phyloP scores from a whole-genome alignment of 805 yeast species.

The Wickerhamiella kurtzmanii region DNA sequence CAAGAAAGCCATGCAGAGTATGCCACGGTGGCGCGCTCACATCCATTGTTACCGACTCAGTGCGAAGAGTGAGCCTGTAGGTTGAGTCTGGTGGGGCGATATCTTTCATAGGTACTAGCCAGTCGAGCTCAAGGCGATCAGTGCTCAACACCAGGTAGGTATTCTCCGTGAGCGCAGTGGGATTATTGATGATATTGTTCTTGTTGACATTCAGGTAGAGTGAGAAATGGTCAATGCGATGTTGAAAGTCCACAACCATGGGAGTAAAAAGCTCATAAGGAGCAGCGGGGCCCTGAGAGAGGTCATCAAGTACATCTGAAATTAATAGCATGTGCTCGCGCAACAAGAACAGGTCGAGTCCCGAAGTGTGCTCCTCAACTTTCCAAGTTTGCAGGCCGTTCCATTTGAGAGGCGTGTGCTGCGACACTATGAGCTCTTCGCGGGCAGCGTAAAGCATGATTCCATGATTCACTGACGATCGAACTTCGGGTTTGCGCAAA shows the following conservation, averaged over 20 bases:
- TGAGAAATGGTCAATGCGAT: conserved; percentile 45
- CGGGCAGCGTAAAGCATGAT: conserved; percentile 48
- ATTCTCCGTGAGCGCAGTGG: conserved; percentile 71
- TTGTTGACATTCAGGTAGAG: conserved; percentile 73
- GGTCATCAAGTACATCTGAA: conserved; percentile 63
- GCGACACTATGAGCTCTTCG: conserved; percentile 41
- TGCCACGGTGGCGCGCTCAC: conserved; percentile 88
- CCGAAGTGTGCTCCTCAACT: conserved; percentile 39
- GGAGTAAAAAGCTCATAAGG: conserved; percentile 73
- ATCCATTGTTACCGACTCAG: conserved; percentile 48
- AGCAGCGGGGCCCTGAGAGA: conserved; percentile 47
- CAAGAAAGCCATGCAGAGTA: conserved; percentile 60
- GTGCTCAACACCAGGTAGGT: conserved; percentile 66
- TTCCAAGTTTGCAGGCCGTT: conserved; percentile 64
- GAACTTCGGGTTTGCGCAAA: conserved; percentile 44
- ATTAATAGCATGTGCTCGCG: conserved; percentile 71
- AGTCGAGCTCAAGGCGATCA: conserved; percentile 33
- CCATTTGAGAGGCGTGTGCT: conserved; percentile 71
- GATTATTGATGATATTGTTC: conserved; percentile 76
- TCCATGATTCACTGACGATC: conserved; percentile 84
- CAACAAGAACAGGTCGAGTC: conserved; percentile 48
- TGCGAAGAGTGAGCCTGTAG: conserved; percentile 15
- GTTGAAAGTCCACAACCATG: conserved; percentile 42
- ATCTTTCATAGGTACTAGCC: conserved; percentile 44
- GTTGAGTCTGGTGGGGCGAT: conserved; percentile 21